A percentile compares a stretch with the other conserved stretches of the same genome.
phyloP scores from a whole-genome alignment of 2,329 filamentous ascomycete species.

The Ascochyta koolunga region DNA sequence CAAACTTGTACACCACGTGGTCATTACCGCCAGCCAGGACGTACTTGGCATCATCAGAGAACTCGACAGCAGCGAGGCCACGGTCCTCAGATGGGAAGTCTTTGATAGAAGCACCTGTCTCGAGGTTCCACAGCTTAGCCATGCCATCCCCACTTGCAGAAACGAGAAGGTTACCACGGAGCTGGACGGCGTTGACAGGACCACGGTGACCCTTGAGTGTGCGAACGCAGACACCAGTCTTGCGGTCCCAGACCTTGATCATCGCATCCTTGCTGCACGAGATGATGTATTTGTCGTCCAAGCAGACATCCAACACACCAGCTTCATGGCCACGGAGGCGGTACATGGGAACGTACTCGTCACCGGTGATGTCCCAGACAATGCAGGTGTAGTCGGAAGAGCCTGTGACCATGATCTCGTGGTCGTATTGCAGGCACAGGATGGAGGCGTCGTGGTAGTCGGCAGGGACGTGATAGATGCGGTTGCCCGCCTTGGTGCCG shows the following conservation, averaged over 20 bases:
- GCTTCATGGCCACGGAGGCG: constrained; percentile 80
- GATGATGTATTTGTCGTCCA: constrained; percentile 90
- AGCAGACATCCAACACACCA: constrained; percentile 91
- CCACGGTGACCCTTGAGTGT: constrained; percentile 85
- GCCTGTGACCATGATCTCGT: constrained; percentile 90
- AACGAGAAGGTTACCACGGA: constrained; percentile 90
- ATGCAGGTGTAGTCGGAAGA: constrained; percentile 93
- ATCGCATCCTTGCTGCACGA: constrained; percentile 96
- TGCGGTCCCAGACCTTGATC: constrained; percentile 93
- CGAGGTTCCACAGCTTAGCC: constrained; percentile 94
- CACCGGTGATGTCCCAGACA: constrained; percentile 85
- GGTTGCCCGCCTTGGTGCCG: constrained; percentile 53
- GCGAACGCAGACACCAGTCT: constrained; percentile 75
- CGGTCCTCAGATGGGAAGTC: constrained; percentile 91
- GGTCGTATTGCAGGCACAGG: constrained; percentile 92
- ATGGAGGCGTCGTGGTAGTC: constrained; percentile 89
- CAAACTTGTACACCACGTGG: constrained; percentile 93
- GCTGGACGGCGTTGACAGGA: constrained; percentile 94
- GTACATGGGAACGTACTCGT: constrained; percentile 66
- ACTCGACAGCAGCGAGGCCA: constrained; percentile 93
- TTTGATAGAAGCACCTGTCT: constrained; percentile 84
- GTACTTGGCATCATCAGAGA: constrained; percentile 91
- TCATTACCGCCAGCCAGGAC: constrained; percentile 96
- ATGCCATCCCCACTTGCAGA: constrained; percentile 92
- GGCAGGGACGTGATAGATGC: constrained; percentile 54